Evolutionary conservation across 2,329 filamentous ascomycete species (phyloP).

Genomic region (Mariannaea elegans): DNA sequence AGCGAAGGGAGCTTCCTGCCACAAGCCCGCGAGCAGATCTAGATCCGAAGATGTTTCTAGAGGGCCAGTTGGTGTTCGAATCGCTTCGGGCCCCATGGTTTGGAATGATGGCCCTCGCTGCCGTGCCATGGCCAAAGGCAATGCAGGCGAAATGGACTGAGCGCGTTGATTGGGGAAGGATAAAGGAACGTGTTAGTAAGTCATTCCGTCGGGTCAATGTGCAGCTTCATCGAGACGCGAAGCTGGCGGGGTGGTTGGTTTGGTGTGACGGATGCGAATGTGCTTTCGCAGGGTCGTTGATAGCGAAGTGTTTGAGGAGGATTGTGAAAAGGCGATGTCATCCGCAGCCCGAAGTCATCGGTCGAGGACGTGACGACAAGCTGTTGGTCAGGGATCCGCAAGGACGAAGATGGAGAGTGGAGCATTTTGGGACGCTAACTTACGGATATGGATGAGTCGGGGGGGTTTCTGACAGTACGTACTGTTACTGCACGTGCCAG

Average conservation of each 20-base stretch:
- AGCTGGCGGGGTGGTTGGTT: neutral
- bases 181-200: conserved; percentile 11
- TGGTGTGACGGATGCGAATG: neutral
- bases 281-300: neutral
- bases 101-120: conserved; percentile 22
- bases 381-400: conserved; percentile 20
- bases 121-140: neutral
- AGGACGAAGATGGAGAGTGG: conserved; percentile 8
- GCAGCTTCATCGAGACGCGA: neutral
- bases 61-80: conserved; percentile 26
- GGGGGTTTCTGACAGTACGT: conserved; percentile 4
- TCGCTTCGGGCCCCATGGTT: conserved; percentile 39
- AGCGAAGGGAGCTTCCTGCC: conserved; percentile 68
- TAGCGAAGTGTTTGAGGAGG: neutral
- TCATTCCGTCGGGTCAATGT: conserved; percentile 16
- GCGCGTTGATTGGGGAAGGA: conserved; percentile 3
- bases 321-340: conserved; percentile 16
- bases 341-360: conserved; percentile 19
- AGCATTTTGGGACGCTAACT: neutral
- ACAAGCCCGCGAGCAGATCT: conserved; percentile 65
- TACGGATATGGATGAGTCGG: neutral
- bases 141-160: neutral
- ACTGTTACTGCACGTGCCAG: neutral
- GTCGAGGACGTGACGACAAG: conserved; percentile 24
- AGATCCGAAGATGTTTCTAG: conserved; percentile 47